Evolutionary conservation across 1,284 basidiomycete species (phyloP).

Genomic region (Stereum hirsutum): DNA sequence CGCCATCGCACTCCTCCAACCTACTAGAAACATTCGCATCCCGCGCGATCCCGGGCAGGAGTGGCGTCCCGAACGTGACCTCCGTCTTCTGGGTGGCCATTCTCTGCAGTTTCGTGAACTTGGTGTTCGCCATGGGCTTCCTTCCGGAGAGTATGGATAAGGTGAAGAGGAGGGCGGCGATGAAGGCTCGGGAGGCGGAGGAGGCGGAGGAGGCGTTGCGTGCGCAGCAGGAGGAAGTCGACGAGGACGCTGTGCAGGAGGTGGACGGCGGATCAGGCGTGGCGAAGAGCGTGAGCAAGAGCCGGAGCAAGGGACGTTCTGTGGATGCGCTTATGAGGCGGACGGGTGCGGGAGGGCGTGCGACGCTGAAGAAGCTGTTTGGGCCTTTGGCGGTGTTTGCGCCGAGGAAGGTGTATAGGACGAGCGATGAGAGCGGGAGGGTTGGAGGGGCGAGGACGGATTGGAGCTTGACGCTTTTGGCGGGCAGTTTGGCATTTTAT

Average conservation of each 20-base stretch:
- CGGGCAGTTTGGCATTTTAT: constrained; percentile 31
- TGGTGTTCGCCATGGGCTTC: constrained; percentile 45
- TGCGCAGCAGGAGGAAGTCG: too few relatives aligned
- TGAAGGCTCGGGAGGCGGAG: constrained; percentile 4
- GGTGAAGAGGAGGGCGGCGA: constrained; percentile 16
- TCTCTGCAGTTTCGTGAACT: constrained; percentile 34
- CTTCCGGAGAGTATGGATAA: constrained; percentile 56
- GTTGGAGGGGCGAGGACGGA: constrained; percentile 33
- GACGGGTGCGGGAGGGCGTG: constrained; percentile 16
- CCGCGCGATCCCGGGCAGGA: constrained; percentile 13
- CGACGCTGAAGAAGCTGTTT: constrained; percentile 24
- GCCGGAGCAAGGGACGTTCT: too few relatives aligned
- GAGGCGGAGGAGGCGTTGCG: neutral
- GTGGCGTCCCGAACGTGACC: constrained; percentile 29
- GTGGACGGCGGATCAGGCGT: too few relatives aligned
- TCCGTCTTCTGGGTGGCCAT: constrained; percentile 53
- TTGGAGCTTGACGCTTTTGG: constrained; percentile 50
- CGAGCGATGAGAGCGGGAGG: constrained; percentile 13
- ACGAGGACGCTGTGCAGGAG: constrained; percentile 1
- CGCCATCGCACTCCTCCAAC: too few relatives aligned
- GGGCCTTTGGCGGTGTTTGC: constrained; percentile 46
- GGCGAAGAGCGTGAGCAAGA: too few relatives aligned
- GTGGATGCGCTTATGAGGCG: too few relatives aligned
- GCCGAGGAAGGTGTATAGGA: constrained; percentile 32
- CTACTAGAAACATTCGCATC: too few relatives aligned